These are phyloP conservation scores for Talaromyces adpressus DNA, from an alignment of 495 filamentous ascomycete genomes.

Conservation along the genomic window DNA sequence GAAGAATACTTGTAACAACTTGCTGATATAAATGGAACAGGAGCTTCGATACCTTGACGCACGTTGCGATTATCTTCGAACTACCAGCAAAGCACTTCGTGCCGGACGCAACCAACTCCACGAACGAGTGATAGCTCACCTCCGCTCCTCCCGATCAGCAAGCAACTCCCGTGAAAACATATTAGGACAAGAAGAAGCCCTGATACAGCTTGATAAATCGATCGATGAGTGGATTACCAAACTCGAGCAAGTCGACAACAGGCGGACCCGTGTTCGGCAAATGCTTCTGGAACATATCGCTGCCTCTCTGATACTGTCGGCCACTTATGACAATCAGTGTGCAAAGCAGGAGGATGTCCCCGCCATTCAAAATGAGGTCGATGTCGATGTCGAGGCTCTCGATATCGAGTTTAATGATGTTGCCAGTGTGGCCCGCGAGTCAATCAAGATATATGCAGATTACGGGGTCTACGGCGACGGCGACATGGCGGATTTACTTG, in stretches of 20 bases:
- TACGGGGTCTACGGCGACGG: slow-evolving; percentile 52
- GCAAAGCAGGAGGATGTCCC: slow-evolving; percentile 19
- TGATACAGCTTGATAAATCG: slow-evolving; percentile 61
- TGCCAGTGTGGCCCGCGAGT: slow-evolving; percentile 27
- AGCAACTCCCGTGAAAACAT: slow-evolving; percentile 61
- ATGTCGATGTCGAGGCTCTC: background rate
- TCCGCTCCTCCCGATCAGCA: slow-evolving; percentile 53
- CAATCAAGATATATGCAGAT: slow-evolving; percentile 40
- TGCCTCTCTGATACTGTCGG: slow-evolving; percentile 40
- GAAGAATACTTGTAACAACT: background rate
- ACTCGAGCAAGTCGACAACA: slow-evolving; percentile 68
- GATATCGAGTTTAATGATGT: slow-evolving; percentile 26
- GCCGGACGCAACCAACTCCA: slow-evolving; percentile 62
- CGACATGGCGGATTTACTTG: slow-evolving; percentile 54
- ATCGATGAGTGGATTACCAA: slow-evolving; percentile 72
- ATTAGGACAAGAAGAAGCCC: slow-evolving; percentile 67
- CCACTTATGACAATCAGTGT: slow-evolving; percentile 21
- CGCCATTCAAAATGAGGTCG: background rate
- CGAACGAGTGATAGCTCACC: slow-evolving; percentile 59
- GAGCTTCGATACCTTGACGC: slow-evolving; percentile 66
- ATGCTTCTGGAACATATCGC: slow-evolving; percentile 71
- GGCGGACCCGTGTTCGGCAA: slow-evolving; percentile 60
- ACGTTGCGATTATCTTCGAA: slow-evolving; percentile 63
- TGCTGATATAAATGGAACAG: slow-evolving; percentile 19
- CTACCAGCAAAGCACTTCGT: slow-evolving; percentile 60